Conservation (phyloP, 805 yeast genomes). For the Jamesozyma gamospora region DNA sequence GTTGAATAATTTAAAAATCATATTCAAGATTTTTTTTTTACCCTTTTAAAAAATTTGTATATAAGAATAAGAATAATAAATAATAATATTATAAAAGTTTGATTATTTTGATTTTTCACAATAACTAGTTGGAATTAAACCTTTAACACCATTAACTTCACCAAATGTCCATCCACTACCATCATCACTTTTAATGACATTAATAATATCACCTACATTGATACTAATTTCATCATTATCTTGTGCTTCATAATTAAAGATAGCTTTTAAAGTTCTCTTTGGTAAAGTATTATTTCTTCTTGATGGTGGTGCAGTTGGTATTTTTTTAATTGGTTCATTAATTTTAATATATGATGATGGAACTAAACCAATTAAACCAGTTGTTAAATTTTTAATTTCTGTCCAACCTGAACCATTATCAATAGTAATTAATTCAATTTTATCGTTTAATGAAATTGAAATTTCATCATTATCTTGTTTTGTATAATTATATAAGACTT, state of each 20-base stretch:
- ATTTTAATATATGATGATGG: slow-evolving; percentile 72
- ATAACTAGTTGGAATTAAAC: slow-evolving; percentile 75
- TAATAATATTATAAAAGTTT: too few species aligned
- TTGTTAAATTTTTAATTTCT: slow-evolving; percentile 37
- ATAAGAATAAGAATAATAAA: too few species aligned
- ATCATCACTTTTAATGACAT: slow-evolving; percentile 58
- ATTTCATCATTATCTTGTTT: slow-evolving; percentile 73
- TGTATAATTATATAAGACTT: slow-evolving; percentile 55
- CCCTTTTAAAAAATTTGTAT: too few species aligned
- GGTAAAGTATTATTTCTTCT: slow-evolving; percentile 39
- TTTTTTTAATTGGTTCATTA: slow-evolving; percentile 20
- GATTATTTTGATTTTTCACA: slow-evolving; percentile 27
- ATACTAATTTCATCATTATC: slow-evolving; percentile 75
- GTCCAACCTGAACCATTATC: slow-evolving; percentile 98
- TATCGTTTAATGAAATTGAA: slow-evolving; percentile 50
- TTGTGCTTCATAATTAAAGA: slow-evolving; percentile 67
- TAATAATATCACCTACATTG: slow-evolving; percentile 60
- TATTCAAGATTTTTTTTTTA: too few species aligned
- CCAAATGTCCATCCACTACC: slow-evolving; percentile 96
- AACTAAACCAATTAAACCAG: slow-evolving; percentile 59
- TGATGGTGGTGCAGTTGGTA: slow-evolving; percentile 75
- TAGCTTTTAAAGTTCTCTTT: slow-evolving; percentile 46
- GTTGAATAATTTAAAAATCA: too few species aligned
- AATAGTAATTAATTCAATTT: slow-evolving; percentile 43
- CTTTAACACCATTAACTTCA: slow-evolving; percentile 53